Base-by-base conservation (phyloP, 2,329 filamentous ascomycete species). In the Aspergillus sp. region DNA sequence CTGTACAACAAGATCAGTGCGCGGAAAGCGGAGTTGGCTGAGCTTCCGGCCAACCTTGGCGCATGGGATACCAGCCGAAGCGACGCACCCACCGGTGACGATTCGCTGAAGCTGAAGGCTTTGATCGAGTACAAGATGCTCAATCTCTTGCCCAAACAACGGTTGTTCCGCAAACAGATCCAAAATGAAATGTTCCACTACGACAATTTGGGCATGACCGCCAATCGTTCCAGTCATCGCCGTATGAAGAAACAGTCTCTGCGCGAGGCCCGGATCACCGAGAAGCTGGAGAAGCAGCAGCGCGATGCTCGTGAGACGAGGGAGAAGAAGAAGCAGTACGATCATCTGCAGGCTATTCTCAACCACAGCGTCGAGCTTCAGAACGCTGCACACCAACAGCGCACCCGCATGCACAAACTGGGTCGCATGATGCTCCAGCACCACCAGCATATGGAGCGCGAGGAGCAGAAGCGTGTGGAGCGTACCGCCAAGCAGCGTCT, bases 281-380 rank as follows among this genome's bases (percentile, higher is more conserved):
- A 98, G 78, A 98, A 96, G 70, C 81, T 98, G 2, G 93, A 98
- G 79, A 97, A 97, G 73, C 90, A 98, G 67, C 93, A 98, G 66
- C 88, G 93, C 48, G 91, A 97, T 67, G 91, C 90, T 38, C 86
- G 93, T 48, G 91, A 97, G 73, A 88, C 86, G 55, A 87, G 94
- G 52, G 93, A 98, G 72, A 95, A 94, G 82, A 93, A 94, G 81
- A 95, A 94, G 73, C 91, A 97, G 63, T 81, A 79, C 50, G 91
- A 97, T 65, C 95, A 94, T 69, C 78, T 98, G 48, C 83, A 88
- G 53, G 86, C 90, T 33, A 88, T 98, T 44, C 78, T 88, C 56
- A 83, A 82, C 55, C 91, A 96, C 66, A 82, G 86, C 47, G 77
- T 80, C 42, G 89, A 95, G 57, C 82, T 97, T 40, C 77, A 80